Conservation (phyloP, 148 eudicot genomes). For the Selenicereus undatus region DNA sequence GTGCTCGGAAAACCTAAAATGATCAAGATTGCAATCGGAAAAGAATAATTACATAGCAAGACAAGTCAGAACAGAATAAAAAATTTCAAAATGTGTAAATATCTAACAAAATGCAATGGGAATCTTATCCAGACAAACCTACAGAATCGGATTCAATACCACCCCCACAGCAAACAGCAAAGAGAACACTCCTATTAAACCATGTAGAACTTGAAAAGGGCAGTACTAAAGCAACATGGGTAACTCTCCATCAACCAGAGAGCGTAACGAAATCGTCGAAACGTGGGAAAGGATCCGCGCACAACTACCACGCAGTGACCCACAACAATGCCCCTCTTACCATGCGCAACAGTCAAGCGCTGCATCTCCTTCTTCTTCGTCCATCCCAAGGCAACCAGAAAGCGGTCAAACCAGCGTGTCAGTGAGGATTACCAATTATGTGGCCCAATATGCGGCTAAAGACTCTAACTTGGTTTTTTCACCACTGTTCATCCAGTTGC, state of each 20-base stretch:
- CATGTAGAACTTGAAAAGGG: neutral
- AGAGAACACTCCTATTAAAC: neutral
- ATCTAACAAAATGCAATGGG: neutral
- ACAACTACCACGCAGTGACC: neutral
- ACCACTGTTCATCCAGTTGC: conserved; percentile 45
- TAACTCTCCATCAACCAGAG: neutral
- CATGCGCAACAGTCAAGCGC: neutral
- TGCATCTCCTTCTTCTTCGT: neutral
- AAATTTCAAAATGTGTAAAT: neutral
- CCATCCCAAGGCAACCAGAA: neutral
- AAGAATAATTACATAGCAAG: neutral
- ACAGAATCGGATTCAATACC: neutral
- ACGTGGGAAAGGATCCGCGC: neutral
- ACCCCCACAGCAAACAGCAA: neutral
- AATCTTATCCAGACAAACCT: neutral
- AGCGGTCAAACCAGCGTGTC: conserved; percentile 37
- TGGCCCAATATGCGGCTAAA: conserved; percentile 11
- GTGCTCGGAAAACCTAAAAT: too few species aligned
- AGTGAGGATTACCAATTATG: conserved; percentile 22
- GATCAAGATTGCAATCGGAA: too few species aligned
- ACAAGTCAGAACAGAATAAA: neutral
- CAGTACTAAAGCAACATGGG: neutral
- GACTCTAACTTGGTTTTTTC: conserved; percentile 47
- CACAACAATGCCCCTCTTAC: neutral
- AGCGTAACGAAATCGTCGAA: neutral